Percentiles rank a stretch among this genome's conserved stretches.
Evolutionary conservation across 352 stramenopile species (phyloP).

Genomic region (Globisporangium uncinulatum): DNA sequence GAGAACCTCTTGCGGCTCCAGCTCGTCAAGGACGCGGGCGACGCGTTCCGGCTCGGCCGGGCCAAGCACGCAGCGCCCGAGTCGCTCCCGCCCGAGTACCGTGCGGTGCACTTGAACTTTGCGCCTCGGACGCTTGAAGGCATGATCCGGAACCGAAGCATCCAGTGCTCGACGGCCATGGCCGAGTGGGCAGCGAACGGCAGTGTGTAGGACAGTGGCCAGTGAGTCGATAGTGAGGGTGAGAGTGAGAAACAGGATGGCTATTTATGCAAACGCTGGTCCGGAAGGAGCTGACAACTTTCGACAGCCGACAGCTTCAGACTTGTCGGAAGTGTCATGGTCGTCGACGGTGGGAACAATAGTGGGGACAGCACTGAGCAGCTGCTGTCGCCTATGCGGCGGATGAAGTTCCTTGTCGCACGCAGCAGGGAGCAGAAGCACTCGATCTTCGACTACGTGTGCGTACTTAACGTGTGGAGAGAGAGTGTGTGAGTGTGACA

Average conservation of each 20-base stretch:
- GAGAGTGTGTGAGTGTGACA: background rate
- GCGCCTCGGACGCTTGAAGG: slow-evolving; percentile 60
- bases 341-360: background rate
- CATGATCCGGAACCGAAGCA: slow-evolving; percentile 69
- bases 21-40: slow-evolving; percentile 68
- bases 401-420: slow-evolving; percentile 28
- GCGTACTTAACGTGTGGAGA: slow-evolving; percentile 7
- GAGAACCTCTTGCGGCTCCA: slow-evolving; percentile 65
- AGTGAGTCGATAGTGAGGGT: too few species aligned
- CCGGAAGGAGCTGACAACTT: too few species aligned
- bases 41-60: slow-evolving; percentile 65
- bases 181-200: slow-evolving; percentile 73
- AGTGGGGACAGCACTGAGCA: background rate
- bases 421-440: slow-evolving; percentile 20
- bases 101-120: slow-evolving; percentile 68
- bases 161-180: slow-evolving; percentile 68
- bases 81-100: slow-evolving; percentile 69
- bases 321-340: too few species aligned
- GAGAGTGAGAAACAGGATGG: too few species aligned
- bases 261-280: background rate
- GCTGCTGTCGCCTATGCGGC: slow-evolving; percentile 5
- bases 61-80: slow-evolving; percentile 31
- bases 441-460: slow-evolving; percentile 72
- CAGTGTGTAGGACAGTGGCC: slow-evolving; percentile 13
- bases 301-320: too few species aligned